Conservation (phyloP, 2,329 filamentous ascomycete species). For the Gaeumannomyces tritici region DNA sequence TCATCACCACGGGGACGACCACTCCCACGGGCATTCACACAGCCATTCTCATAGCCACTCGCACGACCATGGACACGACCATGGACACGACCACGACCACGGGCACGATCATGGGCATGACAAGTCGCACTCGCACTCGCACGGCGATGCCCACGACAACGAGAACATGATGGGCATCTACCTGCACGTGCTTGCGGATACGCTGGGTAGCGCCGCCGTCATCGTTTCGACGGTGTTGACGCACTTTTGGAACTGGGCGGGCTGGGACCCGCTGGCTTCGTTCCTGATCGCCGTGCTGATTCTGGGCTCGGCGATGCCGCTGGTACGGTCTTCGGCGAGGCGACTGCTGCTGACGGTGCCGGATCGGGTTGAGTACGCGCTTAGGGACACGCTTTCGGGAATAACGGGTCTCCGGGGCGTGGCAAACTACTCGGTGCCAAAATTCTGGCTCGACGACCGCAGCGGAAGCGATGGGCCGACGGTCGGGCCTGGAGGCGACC, state of each 20-base stretch:
- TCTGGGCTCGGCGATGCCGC: conserved; percentile 79
- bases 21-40: conserved; percentile 26
- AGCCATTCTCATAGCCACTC: conserved; percentile 22
- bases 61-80: conserved; percentile 22
- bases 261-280: conserved; percentile 90
- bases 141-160: conserved; percentile 60
- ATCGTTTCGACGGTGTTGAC: conserved; percentile 86
- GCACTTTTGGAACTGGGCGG: conserved; percentile 79
- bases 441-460: conserved; percentile 85
- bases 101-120: conserved; percentile 16
- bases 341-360: conserved; percentile 78
- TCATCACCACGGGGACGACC: conserved; percentile 42
- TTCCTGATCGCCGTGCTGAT: conserved; percentile 91
- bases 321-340: conserved; percentile 77
- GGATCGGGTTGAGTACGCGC: conserved; percentile 74
- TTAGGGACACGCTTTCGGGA: conserved; percentile 78
- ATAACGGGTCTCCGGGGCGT: conserved; percentile 77
- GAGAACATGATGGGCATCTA: conserved; percentile 99
- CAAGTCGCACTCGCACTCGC: conserved; percentile 18
- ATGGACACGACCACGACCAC: conserved; percentile 19
- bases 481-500: conserved; percentile 20
- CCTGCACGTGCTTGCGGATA: conserved; percentile 88
- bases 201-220: conserved; percentile 86
- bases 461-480: conserved; percentile 9
- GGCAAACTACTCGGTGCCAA: conserved; percentile 72